Conservation (phyloP, 495 filamentous ascomycete genomes). For the Hyaloscypha bicolor region DNA sequence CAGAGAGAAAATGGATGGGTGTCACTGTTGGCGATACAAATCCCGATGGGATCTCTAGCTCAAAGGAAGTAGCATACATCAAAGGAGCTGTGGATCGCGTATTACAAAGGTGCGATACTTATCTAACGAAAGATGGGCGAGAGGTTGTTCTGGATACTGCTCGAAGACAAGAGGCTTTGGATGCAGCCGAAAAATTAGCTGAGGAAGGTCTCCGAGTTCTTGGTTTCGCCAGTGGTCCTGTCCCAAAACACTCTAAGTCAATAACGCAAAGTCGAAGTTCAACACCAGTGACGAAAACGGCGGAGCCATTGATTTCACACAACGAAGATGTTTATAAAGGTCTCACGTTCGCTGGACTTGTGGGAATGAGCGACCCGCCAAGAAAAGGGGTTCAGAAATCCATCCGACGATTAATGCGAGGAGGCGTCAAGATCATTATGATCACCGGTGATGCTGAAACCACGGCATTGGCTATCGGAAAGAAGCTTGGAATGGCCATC, state of each 20-base stretch:
- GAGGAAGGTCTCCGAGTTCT: constrained; percentile 88
- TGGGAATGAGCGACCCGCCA: constrained; percentile 97
- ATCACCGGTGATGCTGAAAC: constrained; percentile 96
- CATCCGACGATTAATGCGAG: constrained; percentile 88
- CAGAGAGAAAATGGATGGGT: constrained; percentile 99
- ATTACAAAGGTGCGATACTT: constrained; percentile 84
- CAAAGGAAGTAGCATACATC: constrained; percentile 80
- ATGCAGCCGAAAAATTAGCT: constrained; percentile 90
- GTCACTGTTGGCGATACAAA: constrained; percentile 68
- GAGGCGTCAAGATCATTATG: constrained; percentile 96
- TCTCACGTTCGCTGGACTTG: constrained; percentile 85
- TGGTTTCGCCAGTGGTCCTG: constrained; percentile 80
- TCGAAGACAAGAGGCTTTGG: constrained; percentile 69
- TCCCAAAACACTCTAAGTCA: constrained; percentile 38
- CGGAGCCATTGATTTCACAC: constrained; percentile 45
- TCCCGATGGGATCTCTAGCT: constrained; percentile 46
- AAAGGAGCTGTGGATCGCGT: constrained; percentile 94
- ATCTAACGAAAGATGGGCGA: constrained; percentile 81
- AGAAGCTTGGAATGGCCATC: constrained; percentile 87
- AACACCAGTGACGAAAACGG: constrained; percentile 38
- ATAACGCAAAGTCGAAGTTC: constrained; percentile 40
- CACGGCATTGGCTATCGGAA: constrained; percentile 90
- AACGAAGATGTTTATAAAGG: constrained; percentile 78
- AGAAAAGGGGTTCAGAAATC: constrained; percentile 85
- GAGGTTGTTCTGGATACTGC: constrained; percentile 84